Evolutionary conservation across 495 filamentous ascomycete genomes (phyloP).

Genomic region (Lophiostoma macrostomum): DNA sequence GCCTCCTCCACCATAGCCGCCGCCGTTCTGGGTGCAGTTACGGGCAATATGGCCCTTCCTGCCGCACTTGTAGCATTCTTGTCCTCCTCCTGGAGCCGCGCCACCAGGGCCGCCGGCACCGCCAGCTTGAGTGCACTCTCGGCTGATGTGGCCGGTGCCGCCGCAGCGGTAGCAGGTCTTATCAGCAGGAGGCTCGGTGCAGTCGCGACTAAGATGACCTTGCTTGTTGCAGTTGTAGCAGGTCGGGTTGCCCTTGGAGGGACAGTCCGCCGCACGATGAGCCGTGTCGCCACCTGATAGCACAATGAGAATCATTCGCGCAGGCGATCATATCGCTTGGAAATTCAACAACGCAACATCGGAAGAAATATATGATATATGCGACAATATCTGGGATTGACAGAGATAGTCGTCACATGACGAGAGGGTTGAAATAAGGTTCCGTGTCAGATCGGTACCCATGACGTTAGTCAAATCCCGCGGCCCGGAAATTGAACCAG

Average conservation of each 20-base stretch:
- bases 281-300: constrained; percentile 66
- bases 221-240: constrained; percentile 86
- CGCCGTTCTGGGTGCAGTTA: constrained; percentile 71
- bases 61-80: constrained; percentile 99
- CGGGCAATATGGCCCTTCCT: constrained; percentile 96
- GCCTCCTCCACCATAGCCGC: constrained; percentile 26
- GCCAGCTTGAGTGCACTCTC: constrained; percentile 71
- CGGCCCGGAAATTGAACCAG: too few species aligned
- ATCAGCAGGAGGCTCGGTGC: constrained; percentile 83
- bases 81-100: constrained; percentile 48
- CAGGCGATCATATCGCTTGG: neutral
- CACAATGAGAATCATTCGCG: constrained; percentile 28
- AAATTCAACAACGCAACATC: too few species aligned
- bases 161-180: constrained; percentile 96
- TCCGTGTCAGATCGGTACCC: constrained; percentile 20
- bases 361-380: neutral
- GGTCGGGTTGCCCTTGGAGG: constrained; percentile 86
- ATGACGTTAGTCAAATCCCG: too few species aligned
- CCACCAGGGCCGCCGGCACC: constrained; percentile 51
- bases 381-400: neutral
- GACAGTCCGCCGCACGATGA: constrained; percentile 90
- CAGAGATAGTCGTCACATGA: constrained; percentile 17
- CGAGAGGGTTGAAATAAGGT: constrained; percentile 16
- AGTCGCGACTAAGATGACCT: constrained; percentile 95
- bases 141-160: constrained; percentile 83